Percentiles rank a stretch among this genome's conserved stretches.
Conservation (phyloP, 352 stramenopile genomes). For the Elongisporangium senticosum region DNA sequence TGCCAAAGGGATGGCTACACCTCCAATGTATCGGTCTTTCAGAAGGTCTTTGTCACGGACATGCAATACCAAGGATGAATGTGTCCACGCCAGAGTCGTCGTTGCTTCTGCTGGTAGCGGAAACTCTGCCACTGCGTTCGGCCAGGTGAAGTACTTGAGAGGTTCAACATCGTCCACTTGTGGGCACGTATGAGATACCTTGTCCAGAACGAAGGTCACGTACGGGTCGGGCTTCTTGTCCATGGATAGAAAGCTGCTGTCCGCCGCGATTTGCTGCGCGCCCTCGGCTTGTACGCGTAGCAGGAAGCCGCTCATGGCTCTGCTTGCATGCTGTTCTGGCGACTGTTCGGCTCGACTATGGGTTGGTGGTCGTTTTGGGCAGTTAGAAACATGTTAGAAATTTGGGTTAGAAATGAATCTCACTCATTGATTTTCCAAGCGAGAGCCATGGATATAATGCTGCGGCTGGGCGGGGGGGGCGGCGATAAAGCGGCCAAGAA, state of each 20-base stretch:
- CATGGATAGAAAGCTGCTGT: constrained; percentile 19
- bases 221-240: constrained; percentile 46
- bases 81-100: constrained; percentile 2
- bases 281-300: constrained; percentile 33
- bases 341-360: background rate
- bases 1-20: constrained; percentile 23
- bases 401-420: background rate
- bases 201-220: constrained; percentile 27
- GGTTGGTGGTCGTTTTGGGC: background rate
- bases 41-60: constrained; percentile 46
- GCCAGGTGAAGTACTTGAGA: constrained; percentile 39
- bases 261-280: constrained; percentile 23
- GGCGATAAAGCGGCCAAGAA: background rate
- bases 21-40: constrained; percentile 45
- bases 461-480: background rate
- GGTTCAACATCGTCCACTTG: constrained; percentile 37
- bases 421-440: background rate
- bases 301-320: constrained; percentile 7
- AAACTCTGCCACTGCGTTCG: constrained; percentile 33
- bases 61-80: constrained; percentile 20
- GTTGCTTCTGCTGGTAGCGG: constrained; percentile 12
- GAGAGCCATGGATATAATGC: background rate
- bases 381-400: background rate
- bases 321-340: constrained; percentile 1
- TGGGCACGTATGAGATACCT: constrained; percentile 19